Conservation (phyloP, 306 rosid genomes). For the Hippophae gyantsensis region DNA sequence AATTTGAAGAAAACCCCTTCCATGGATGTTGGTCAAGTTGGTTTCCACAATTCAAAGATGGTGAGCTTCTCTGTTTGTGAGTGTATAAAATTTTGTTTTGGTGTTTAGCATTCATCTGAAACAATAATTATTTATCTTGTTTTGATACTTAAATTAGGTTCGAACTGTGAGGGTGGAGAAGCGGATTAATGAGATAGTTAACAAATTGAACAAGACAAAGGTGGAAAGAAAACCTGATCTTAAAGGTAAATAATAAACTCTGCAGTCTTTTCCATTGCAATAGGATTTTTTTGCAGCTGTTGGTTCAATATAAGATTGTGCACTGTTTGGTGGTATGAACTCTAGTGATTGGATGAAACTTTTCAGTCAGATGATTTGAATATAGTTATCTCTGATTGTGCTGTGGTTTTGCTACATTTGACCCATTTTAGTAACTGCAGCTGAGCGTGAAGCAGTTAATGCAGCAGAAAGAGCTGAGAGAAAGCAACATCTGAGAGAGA, state of each 20-base stretch:
- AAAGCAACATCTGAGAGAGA: conserved; percentile 68
- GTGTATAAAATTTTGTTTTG: background rate
- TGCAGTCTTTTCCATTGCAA: background rate
- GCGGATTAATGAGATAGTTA: conserved; percentile 81
- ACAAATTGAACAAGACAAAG: conserved; percentile 80
- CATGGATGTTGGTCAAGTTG: conserved; percentile 99
- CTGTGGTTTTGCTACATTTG: too few relatives aligned
- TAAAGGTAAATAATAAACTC: conserved; percentile 47
- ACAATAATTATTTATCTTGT: too few relatives aligned
- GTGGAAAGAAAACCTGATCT: conserved; percentile 92
- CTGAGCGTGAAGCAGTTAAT: conserved; percentile 83
- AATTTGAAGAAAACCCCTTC: conserved; percentile 95
- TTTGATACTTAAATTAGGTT: conserved; percentile 35
- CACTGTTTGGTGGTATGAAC: too few relatives aligned
- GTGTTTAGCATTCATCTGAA: too few relatives aligned
- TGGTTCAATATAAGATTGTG: too few relatives aligned
- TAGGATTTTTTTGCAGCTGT: background rate
- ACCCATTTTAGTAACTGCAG: conserved; percentile 27
- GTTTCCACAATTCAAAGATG: conserved; percentile 74
- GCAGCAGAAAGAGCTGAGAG: conserved; percentile 97
- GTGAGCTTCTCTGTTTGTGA: conserved; percentile 27
- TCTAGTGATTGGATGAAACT: too few relatives aligned
- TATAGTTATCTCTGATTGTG: too few relatives aligned
- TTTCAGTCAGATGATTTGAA: too few relatives aligned
- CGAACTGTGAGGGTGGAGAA: conserved; percentile 88